These are phyloP conservation scores for Agaricus blazei DNA, from an alignment of 768 basidiomycete species.

Conservation along the genomic window DNA sequence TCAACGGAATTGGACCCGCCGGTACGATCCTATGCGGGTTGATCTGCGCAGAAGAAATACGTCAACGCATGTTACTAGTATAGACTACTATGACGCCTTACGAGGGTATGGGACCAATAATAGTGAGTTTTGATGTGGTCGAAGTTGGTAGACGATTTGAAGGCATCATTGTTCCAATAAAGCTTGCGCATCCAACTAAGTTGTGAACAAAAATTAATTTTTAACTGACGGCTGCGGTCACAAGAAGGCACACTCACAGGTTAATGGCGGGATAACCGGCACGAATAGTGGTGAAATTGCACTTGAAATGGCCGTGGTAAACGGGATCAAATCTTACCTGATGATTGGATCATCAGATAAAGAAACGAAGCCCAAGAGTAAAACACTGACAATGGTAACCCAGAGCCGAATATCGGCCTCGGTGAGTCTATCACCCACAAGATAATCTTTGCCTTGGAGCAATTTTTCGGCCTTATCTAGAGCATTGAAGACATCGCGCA, in stretches of 20 bases:
- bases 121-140: constrained; percentile 81
- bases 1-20: constrained; percentile 63
- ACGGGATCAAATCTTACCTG: constrained; percentile 88
- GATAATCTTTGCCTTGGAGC: constrained; percentile 73
- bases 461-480: constrained; percentile 80
- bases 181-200: constrained; percentile 76
- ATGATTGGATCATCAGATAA: not conserved
- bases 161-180: constrained; percentile 89
- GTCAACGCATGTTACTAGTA: not conserved
- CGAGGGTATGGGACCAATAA: constrained; percentile 55
- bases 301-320: constrained; percentile 92
- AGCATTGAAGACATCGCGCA: constrained; percentile 66
- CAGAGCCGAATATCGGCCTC: constrained; percentile 85
- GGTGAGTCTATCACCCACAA: constrained; percentile 79
- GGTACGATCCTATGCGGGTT: constrained; percentile 79
- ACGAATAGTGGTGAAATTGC: constrained; percentile 83
- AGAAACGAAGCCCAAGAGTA: not conserved
- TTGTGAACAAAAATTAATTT: not conserved
- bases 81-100: constrained; percentile 17
- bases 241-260: constrained; percentile 28
- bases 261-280: constrained; percentile 84
- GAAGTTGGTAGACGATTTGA: constrained; percentile 85
- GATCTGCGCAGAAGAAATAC: constrained; percentile 37
- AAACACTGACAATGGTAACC: constrained; percentile 82
- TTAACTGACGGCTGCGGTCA: not conserved